Evolutionary conservation across 257 asterid genomes (phyloP), one percentile per base, ranked within the genome.

Genomic region (Scutellaria baicalensis): DNA sequence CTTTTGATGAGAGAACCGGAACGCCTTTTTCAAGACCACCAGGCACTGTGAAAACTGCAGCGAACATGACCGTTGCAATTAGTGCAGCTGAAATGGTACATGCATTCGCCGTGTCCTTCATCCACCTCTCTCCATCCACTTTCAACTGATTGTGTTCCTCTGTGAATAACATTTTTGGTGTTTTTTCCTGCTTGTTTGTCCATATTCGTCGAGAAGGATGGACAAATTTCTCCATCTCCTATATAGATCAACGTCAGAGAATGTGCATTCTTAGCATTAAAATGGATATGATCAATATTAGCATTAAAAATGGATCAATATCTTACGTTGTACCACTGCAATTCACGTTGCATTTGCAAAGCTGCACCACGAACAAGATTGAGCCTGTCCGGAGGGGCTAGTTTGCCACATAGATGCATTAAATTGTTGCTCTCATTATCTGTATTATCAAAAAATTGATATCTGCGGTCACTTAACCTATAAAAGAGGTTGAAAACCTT

Each of bases 41-140:
- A 0, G 80, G 79, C 1, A 78, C 66, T 1, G 62, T 67, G 13
- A 50, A 16, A 1, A 40, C 20, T 16, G 72, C 42, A 36, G 72
- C 51, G 1, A 67, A 67, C 18, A 38, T 40, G 6, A 67, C 52
- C 1, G 50, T 67, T 3, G 62, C 51, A 8, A 67, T 67, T 0
- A 67, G 40, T 8, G 72, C 20, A 10, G 63, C 63, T 6, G 52
- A 38, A 3, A 67, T 52, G 5, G 17, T 67, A 13, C 72, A 67
- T 2, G 72, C 48, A 4, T 40, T 67, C 3, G 61, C 51, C 6
- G 61, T 52, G 23, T 52, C 72, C 12, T 50, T 67, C 63, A 51
- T 59, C 83, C 83, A 75, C 17, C 27, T 47, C 52, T 66, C 80
- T 9, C 77, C 80, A 0, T 67, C 63, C 2, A 6, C 35, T 39